A percentile compares a stretch with the other conserved stretches of the same genome.
Evolutionary conservation across 176 grass and related monocot species (phyloP).

Genomic region (Phoenix dactylifera): DNA sequence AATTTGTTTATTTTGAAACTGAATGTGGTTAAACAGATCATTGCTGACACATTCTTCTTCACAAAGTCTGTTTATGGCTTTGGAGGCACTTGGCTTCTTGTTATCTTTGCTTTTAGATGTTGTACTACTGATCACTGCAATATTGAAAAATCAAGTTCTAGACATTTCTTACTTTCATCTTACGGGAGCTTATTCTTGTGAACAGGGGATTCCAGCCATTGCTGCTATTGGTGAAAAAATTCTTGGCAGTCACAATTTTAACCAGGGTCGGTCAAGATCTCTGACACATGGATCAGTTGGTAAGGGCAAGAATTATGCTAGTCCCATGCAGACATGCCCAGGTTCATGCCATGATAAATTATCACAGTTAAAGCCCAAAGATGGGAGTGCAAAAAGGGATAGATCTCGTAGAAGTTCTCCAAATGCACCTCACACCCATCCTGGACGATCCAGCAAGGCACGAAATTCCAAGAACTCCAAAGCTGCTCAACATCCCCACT

Average conservation of each 20-base stretch:
- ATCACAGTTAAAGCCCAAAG: slow-evolving; percentile 27
- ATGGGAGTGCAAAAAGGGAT: slow-evolving; percentile 17
- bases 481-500: slow-evolving; percentile 1
- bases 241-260: slow-evolving; percentile 18
- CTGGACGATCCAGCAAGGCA: slow-evolving; percentile 16
- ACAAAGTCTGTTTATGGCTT: too few species aligned
- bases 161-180: background rate
- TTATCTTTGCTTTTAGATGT: too few species aligned
- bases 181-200: slow-evolving; percentile 18
- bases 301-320: slow-evolving; percentile 14
- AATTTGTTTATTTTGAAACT: too few species aligned
- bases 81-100: too few species aligned
- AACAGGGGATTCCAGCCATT: slow-evolving; percentile 27
- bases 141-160: too few species aligned
- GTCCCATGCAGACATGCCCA: slow-evolving; percentile 10
- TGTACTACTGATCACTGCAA: too few species aligned
- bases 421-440: slow-evolving; percentile 4
- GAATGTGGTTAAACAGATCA: too few species aligned
- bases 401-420: slow-evolving; percentile 21
- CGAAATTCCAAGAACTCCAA: slow-evolving; percentile 24
- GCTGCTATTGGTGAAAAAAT: slow-evolving; percentile 9
- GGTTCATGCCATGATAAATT: slow-evolving; percentile 9
- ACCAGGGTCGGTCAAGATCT: slow-evolving; percentile 1
- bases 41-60: too few species aligned
- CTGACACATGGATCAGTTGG: slow-evolving; percentile 24